Evolutionary conservation across 805 yeast species (phyloP).

Genomic region (Lipomyces mesembrius): DNA sequence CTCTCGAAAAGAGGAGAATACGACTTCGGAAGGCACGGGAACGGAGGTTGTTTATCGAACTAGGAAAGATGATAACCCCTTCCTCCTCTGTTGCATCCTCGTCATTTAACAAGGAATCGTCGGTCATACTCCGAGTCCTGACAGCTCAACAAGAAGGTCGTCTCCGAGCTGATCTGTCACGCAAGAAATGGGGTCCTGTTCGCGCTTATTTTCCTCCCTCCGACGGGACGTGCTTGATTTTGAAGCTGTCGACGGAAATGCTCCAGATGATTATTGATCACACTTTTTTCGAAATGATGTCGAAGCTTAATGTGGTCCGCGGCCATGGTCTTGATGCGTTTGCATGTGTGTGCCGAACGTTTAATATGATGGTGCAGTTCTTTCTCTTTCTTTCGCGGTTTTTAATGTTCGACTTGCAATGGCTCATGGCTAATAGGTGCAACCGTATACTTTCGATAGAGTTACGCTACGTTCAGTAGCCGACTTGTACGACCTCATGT

Average conservation of each 20-base stretch:
- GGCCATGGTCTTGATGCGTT: not conserved
- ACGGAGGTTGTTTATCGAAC: not conserved
- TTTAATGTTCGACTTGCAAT: not conserved
- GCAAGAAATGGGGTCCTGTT: not conserved
- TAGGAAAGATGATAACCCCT: not conserved
- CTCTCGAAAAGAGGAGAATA: not conserved
- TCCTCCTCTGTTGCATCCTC: not conserved
- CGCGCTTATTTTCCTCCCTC: not conserved
- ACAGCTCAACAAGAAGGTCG: not conserved
- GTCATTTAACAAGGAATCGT: not conserved
- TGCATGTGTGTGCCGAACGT: not conserved
- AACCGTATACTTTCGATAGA: not conserved
- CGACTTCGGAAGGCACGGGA: not conserved
- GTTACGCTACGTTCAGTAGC: not conserved
- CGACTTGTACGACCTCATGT: not conserved
- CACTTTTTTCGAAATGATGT: not conserved
- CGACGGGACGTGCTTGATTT: not conserved
- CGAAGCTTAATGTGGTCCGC: not conserved
- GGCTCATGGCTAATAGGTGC: not conserved
- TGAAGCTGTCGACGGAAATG: not conserved
- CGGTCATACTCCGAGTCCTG: not conserved
- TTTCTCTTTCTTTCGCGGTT: not conserved
- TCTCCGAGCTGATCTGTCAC: not conserved
- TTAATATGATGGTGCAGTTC: not conserved
- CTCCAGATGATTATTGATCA: not conserved